Conservation (phyloP, 2,329 filamentous ascomycete species). For the Exophiala oligosperma region DNA sequence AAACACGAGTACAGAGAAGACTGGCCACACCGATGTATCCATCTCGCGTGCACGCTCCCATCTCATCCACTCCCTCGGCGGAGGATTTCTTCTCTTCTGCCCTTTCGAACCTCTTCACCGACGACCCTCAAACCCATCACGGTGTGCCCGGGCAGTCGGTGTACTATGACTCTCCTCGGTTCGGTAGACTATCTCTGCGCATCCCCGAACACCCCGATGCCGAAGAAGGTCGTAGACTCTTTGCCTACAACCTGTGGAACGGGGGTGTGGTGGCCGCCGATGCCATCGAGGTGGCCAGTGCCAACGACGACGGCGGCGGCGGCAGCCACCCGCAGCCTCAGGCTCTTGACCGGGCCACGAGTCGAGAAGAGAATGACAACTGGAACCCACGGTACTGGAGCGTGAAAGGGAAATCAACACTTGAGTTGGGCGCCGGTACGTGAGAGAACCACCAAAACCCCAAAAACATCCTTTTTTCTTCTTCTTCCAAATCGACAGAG, state of each 20-base stretch:
- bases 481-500: no score
- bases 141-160: slow-evolving; percentile 54
- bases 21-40: slow-evolving; percentile 6
- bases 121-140: slow-evolving; percentile 56
- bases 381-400: slow-evolving; percentile 36
- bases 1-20: no score
- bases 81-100: slow-evolving; percentile 57
- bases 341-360: not conserved
- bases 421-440: slow-evolving; percentile 64
- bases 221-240: slow-evolving; percentile 53
- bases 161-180: slow-evolving; percentile 48
- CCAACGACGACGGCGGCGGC: slow-evolving; percentile 1
- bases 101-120: slow-evolving; percentile 56
- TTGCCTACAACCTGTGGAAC: slow-evolving; percentile 63
- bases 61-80: slow-evolving; percentile 33
- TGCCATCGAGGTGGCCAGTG: slow-evolving; percentile 39
- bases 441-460: slow-evolving; percentile 20
- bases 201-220: slow-evolving; percentile 46
- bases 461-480: not conserved
- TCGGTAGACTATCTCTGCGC: slow-evolving; percentile 42
- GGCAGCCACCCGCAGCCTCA: no score
- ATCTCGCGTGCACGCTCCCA: slow-evolving; percentile 20
- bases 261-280: slow-evolving; percentile 48
- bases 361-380: not conserved
- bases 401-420: slow-evolving; percentile 51